Conservation (phyloP, 2,329 filamentous ascomycete genomes). For the Nigrospora osmanthi region DNA sequence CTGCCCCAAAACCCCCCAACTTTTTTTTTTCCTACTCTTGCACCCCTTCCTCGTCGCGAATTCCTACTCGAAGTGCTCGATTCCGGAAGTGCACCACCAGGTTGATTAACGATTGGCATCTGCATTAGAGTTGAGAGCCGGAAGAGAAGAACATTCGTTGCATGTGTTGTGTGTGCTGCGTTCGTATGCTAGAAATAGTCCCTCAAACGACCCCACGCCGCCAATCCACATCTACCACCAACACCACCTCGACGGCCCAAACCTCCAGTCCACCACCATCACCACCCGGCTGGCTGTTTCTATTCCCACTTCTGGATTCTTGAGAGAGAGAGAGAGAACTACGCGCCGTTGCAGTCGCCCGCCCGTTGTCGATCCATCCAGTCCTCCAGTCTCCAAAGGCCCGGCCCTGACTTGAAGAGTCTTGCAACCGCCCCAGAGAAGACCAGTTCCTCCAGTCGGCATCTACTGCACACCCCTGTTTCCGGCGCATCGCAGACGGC, state of each 20-base stretch:
- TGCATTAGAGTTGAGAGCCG: constrained; percentile 18
- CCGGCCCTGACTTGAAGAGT: no score
- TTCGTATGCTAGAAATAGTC: constrained; percentile 3
- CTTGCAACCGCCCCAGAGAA: no score
- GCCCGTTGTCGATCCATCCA: no score
- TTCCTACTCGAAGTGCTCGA: no score
- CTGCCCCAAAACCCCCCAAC: constrained; percentile 1
- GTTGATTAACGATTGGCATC: constrained; percentile 9
- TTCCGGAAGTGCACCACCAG: constrained; percentile 9
- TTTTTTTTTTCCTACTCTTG: not conserved
- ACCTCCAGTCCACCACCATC: not conserved
- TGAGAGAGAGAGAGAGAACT: no score
- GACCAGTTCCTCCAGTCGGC: no score
- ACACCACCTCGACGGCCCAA: not conserved
- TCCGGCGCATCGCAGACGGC: no score
- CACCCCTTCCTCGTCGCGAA: not conserved
- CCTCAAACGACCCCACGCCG: constrained; percentile 3
- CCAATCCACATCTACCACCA: not conserved
- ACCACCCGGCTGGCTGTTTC: no score
- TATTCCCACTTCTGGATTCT: no score
- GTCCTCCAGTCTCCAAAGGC: no score
- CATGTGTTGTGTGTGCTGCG: constrained; percentile 1
- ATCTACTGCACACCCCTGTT: no score
- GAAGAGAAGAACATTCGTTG: constrained; percentile 1
- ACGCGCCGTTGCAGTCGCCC: no score